phyloP scores from a whole-genome alignment of 2,329 filamentous ascomycete genomes.

The Alternaria alternata region DNA sequence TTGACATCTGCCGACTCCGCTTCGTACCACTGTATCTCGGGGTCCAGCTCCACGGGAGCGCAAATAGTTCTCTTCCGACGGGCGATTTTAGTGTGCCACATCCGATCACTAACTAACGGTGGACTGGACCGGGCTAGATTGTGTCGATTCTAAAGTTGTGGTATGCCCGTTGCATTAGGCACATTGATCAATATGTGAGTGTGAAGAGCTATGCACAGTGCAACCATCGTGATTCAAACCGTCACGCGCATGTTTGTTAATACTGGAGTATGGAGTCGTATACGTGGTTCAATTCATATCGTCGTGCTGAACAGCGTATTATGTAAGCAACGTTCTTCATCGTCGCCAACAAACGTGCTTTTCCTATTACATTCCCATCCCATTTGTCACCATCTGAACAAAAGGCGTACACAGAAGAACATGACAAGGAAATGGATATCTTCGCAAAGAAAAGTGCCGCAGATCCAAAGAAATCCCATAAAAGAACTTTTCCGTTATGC shows the following conservation, averaged over 20 bases:
- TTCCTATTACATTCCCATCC: neutral
- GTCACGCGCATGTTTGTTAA: neutral
- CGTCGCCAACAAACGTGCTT: neutral
- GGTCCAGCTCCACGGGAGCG: neutral
- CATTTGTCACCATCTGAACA: neutral
- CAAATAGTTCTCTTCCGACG: neutral
- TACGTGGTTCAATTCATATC: neutral
- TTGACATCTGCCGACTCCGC: neutral
- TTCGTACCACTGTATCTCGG: neutral
- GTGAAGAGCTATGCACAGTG: neutral
- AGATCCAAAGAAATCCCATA: conserved; percentile 7
- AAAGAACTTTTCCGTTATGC: conserved; percentile 2
- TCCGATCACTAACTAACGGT: neutral
- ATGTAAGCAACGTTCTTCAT: neutral
- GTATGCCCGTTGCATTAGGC: neutral
- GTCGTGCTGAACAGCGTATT: neutral
- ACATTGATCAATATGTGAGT: neutral
- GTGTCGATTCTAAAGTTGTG: neutral
- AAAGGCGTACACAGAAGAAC: neutral
- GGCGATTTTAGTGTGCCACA: neutral
- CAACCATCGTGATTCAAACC: neutral
- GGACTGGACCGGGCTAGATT: neutral
- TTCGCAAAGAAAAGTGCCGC: neutral
- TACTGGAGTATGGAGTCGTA: neutral
- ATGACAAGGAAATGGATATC: conserved; percentile 9